Evolutionary conservation across 495 filamentous ascomycete species (phyloP), one percentile per base, ranked within the genome.

Genomic region (Aspergillus affinis): DNA sequence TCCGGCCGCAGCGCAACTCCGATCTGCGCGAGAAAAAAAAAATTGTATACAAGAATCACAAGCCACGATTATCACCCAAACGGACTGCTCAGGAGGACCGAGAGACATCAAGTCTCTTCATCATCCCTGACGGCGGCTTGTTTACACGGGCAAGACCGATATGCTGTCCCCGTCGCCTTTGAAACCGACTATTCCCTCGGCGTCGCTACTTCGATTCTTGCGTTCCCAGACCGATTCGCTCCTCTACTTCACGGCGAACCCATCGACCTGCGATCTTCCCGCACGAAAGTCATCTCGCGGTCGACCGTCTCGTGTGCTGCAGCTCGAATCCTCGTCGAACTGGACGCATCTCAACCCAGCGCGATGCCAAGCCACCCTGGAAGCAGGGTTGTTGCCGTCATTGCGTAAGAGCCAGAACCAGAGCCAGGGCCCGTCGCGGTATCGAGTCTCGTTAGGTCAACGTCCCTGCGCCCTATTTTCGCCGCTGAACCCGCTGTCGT

Each of bases 131-230:
- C 29, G 7, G 26, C n/a, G 32, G 44, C 46, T 57, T 57, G 54
- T 54, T 51, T 18, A 17, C 45, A n/a, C 15, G 23, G 46, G 48
- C 5, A 59, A 52, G 56, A 55, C 65, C 65, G 71, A 71, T 63
- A 80, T 80, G 77, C 69, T 77, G 64, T 69, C 74, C 62, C 65
- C 72, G 49, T 56, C 68, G n/a, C 60, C 62, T 48, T 49, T 74
- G 57, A 75, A 71, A 65, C 66, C 74, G 26, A 72, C 68, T 52
- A 81, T 77, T 48, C 87, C 88, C 21, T 90, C 87, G 36, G 69
- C 77, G 48, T 75, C 77, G 32, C 75, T 89, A 9, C 75, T 90
- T 59, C 82, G 80, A 41, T 90, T 86, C 59, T 75, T 90, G 45
- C 81, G 81, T 53, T 78, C 77, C 36, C 87, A 89, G 69, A 81